Conservation (phyloP, 305 asterid genomes). For the Rubia occidens region DNA sequence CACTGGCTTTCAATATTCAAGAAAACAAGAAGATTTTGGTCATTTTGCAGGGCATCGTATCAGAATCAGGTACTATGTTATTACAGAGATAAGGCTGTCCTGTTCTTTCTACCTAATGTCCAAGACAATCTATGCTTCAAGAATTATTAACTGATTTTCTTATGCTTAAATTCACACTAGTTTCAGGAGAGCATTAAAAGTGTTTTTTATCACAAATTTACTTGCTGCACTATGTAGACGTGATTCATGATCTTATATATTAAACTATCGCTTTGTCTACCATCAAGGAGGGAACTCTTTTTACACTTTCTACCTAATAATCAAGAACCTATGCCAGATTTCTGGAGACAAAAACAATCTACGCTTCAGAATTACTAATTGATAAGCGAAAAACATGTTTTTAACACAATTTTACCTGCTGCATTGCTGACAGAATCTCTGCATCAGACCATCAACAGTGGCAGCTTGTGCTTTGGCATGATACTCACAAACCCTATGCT, state of each 20-base stretch:
- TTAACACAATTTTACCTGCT: conserved; percentile 34
- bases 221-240: too few relatives aligned
- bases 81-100: background rate
- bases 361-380: background rate
- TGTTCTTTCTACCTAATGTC: background rate
- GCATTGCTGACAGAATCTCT: conserved; percentile 65
- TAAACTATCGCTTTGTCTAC: too few relatives aligned
- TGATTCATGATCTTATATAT: too few relatives aligned
- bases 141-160: background rate
- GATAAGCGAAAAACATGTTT: background rate
- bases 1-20: background rate
- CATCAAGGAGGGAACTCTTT: too few relatives aligned
- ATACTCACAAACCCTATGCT: conserved; percentile 48
- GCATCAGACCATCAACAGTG: conserved; percentile 32
- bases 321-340: background rate
- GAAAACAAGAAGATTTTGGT: background rate
- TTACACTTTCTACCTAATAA: background rate
- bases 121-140: background rate
- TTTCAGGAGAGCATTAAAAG: background rate
- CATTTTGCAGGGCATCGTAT: background rate
- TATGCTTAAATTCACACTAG: background rate
- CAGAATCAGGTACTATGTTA: background rate
- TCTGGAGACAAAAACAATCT: background rate
- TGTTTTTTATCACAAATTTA: too few relatives aligned
- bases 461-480: conserved; percentile 48